These are phyloP conservation scores for Zarea fungicola DNA, from an alignment of 2,329 filamentous ascomycete species.

Conservation along the genomic window DNA sequence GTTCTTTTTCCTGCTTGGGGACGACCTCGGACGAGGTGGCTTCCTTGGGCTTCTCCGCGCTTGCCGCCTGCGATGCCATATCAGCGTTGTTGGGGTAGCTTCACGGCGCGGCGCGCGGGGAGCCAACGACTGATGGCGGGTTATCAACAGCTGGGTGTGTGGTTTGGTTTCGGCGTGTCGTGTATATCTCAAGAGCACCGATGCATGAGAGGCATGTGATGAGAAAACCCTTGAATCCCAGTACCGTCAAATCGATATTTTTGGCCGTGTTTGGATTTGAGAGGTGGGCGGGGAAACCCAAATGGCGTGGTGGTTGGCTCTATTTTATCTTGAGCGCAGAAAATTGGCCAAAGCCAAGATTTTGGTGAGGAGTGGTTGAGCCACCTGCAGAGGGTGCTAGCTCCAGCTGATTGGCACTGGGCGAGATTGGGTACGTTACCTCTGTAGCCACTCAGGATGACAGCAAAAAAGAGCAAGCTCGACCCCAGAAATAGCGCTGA, in stretches of 20 bases:
- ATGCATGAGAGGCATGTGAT: too few species aligned
- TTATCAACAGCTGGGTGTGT: background rate
- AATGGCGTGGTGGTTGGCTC: background rate
- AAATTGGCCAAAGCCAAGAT: conserved; percentile 1
- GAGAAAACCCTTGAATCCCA: too few species aligned
- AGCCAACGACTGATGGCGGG: too few species aligned
- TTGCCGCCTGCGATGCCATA: conserved; percentile 9
- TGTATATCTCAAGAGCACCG: too few species aligned
- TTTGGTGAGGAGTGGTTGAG: conserved; percentile 9
- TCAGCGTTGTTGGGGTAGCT: background rate
- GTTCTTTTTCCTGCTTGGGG: conserved; percentile 12
- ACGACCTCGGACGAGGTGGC: background rate
- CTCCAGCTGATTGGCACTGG: background rate
- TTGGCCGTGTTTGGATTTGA: background rate
- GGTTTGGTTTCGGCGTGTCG: too few species aligned
- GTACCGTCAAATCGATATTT: too few species aligned
- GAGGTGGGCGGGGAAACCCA: background rate
- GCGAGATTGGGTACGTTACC: too few species aligned
- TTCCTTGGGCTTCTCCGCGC: background rate
- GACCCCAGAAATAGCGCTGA: too few species aligned
- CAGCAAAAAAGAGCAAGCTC: too few species aligned
- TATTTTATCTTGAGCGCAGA: background rate
- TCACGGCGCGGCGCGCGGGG: background rate
- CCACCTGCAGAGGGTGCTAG: background rate
- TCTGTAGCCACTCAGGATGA: too few species aligned